Evolutionary conservation across 345 rosid genomes (phyloP).

Genomic region (Cardamine resedifolia): DNA sequence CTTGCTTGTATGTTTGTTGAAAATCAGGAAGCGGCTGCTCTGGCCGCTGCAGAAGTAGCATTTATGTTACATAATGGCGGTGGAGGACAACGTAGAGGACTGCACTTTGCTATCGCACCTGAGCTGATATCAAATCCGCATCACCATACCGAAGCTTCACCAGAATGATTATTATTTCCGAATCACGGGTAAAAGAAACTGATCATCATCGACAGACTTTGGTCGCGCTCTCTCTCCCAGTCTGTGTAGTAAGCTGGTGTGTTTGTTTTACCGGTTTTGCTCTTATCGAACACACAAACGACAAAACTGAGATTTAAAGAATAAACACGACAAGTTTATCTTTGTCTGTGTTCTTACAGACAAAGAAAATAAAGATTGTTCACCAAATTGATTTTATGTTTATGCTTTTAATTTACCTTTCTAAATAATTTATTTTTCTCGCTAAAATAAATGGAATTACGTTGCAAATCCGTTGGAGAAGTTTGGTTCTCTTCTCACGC

Average conservation of each 20-base stretch:
- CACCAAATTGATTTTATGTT: neutral
- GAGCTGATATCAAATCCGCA: conserved; percentile 47
- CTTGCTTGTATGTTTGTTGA: neutral
- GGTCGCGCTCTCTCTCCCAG: conserved; percentile 25
- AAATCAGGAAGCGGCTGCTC: conserved; percentile 86
- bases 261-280: conserved; percentile 24
- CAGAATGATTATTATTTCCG: neutral
- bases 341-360: conserved; percentile 18
- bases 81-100: conserved; percentile 61
- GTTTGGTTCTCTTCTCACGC: neutral
- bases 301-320: neutral
- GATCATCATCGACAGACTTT: neutral
- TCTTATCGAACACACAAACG: conserved; percentile 19
- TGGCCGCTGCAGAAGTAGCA: conserved; percentile 87
- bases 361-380: conserved; percentile 25
- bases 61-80: conserved; percentile 68
- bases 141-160: conserved; percentile 25
- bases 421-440: neutral
- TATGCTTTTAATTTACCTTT: neutral
- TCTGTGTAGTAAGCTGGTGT: conserved; percentile 23
- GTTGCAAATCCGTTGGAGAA: neutral
- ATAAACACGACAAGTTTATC: conserved; percentile 4
- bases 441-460: neutral
- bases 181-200: neutral
- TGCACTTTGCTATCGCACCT: conserved; percentile 72